phyloP scores from a whole-genome alignment of 2,329 filamentous ascomycete species.

The Fusarium guadeloupense region DNA sequence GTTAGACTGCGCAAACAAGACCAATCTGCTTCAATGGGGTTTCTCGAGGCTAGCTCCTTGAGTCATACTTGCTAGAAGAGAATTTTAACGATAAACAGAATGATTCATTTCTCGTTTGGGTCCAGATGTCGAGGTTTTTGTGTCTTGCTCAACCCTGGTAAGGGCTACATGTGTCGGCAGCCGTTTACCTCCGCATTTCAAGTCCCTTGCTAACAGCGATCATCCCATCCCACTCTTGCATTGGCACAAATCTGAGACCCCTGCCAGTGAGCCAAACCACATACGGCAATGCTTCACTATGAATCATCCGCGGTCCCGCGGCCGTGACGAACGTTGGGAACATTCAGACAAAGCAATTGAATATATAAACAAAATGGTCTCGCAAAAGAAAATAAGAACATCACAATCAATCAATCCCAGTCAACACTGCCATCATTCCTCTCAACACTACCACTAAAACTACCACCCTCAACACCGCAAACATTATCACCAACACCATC shows the following conservation, averaged over 20 bases:
- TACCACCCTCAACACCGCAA: background rate
- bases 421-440: no score
- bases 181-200: no score
- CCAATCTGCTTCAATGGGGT: no score
- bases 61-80: no score
- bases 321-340: background rate
- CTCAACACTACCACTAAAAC: background rate
- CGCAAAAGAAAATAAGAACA: rapidly evolving
- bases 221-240: no score
- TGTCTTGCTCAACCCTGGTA: background rate
- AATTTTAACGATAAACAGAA: background rate
- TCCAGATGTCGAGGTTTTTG: background rate
- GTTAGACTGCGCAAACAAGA: no score
- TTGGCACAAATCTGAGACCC: no score
- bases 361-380: background rate
- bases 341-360: background rate
- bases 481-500: background rate
- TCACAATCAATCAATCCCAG: background rate
- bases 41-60: no score
- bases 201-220: background rate
- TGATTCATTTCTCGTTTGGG: background rate
- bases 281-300: background rate
- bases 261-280: background rate
- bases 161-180: background rate
- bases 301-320: slow-evolving; percentile 5